Percentiles rank a stretch among this genome's conserved stretches.
Evolutionary conservation across 345 rosid species (phyloP).

Genomic region (Aquilaria malaccensis): DNA sequence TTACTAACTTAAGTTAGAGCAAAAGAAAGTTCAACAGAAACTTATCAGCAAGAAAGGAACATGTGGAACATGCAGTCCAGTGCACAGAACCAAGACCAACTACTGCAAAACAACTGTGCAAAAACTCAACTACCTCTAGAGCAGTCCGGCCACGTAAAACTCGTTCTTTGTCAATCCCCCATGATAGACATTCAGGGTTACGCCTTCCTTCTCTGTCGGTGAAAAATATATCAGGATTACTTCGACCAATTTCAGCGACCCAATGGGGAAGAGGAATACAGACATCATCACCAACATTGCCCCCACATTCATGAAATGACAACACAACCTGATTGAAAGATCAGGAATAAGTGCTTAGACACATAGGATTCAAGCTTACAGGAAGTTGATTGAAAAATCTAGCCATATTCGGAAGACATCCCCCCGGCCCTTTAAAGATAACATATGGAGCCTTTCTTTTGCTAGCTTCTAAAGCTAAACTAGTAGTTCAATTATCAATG

Average conservation of each 20-base stretch:
- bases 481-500: too few species aligned
- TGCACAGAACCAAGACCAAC: neutral
- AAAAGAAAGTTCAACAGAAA: constrained; percentile 5
- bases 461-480: too few species aligned
- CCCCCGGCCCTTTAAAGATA: too few species aligned
- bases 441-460: too few species aligned
- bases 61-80: neutral
- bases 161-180: constrained; percentile 96
- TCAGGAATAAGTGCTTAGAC: constrained; percentile 11
- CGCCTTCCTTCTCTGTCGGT: constrained; percentile 97
- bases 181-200: constrained; percentile 94
- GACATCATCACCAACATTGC: constrained; percentile 97
- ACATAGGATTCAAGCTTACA: constrained; percentile 2
- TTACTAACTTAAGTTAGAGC: neutral
- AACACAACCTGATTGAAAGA: constrained; percentile 66
- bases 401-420: too few species aligned
- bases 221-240: constrained; percentile 87
- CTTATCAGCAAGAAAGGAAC: too few species aligned
- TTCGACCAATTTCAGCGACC: constrained; percentile 94
- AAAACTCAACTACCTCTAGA: constrained; percentile 54
- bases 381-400: too few species aligned
- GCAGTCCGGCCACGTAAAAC: constrained; percentile 92
- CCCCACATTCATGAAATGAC: constrained; percentile 99
- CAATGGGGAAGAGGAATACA: constrained; percentile 96
- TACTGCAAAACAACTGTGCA: constrained; percentile 10